Evolutionary conservation across 2,329 filamentous ascomycete genomes (phyloP).

Genomic region (Zasmidium angulare): DNA sequence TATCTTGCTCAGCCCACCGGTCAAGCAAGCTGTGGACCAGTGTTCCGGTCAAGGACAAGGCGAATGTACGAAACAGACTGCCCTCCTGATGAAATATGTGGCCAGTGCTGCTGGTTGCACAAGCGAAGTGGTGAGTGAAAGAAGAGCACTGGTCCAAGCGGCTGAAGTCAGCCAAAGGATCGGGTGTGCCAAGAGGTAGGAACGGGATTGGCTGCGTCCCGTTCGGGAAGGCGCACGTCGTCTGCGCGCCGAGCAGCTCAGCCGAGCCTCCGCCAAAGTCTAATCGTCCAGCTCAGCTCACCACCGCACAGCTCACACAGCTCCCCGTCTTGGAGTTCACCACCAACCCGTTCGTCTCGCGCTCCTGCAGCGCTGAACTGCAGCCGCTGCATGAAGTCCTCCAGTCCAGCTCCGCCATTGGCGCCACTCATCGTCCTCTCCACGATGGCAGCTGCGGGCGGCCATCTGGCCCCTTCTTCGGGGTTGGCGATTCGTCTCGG

Average conservation of each 20-base stretch:
- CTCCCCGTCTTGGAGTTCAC: neutral
- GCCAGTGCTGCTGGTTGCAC: neutral
- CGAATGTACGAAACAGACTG: neutral
- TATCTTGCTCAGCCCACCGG: neutral
- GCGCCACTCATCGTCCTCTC: neutral
- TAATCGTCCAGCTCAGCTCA: neutral
- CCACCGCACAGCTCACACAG: neutral
- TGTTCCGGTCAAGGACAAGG: neutral
- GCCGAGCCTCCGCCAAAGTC: neutral
- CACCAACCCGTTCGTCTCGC: too few species aligned
- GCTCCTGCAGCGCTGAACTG: neutral
- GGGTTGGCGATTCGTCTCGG: neutral
- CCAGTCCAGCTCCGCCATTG: neutral
- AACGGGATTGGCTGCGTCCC: neutral
- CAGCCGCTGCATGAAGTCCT: neutral
- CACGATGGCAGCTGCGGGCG: neutral
- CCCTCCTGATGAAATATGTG: neutral
- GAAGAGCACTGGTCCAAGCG: neutral
- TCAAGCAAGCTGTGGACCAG: neutral
- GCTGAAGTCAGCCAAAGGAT: neutral
- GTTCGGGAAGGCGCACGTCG: neutral
- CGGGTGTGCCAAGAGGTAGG: neutral
- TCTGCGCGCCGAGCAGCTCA: neutral
- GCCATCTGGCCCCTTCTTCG: neutral
- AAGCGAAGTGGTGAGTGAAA: neutral